Base-by-base conservation (phyloP, 2,329 filamentous ascomycete species). In the Alternaria triticimaculans region DNA sequence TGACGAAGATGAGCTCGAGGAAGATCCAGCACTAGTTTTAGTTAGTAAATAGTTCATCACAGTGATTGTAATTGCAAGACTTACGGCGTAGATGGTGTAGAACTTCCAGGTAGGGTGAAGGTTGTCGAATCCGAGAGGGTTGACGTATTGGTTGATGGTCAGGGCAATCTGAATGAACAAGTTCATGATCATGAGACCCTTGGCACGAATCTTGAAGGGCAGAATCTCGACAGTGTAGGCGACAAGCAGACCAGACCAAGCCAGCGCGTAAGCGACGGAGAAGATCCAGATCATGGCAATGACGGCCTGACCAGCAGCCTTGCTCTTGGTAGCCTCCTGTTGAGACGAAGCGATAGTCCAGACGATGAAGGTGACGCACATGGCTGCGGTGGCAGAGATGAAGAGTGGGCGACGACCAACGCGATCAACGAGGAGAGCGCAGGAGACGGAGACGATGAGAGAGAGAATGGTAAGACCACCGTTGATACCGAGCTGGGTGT, bases 21-120 rank as follows among this genome's bases (percentile, higher is more conserved):
- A 85, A 81, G 74, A 90, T 86, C 88, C 88, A 90, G 59, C 88
- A 76, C 69, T 78, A 30, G 18, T 6, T 15, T 15, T 20, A 25
- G 30, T 74, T 50, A 75, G 70, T 18, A 46, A 23, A 20, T 33
- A 6, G 5, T 50, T 11, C 33, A 33, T 15, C 28, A 2, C n/a
- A 54, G 15, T 15, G 21, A 5, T 1, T 9, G n/a, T 55, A 14
- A 14, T n/a, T 4, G 9, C 4, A 6, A 11, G 33, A 80, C 78
- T 79, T 79, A 83, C 82, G 21, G 87, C 87, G 79, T 90, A 90
- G 80, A 89, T 88, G 49, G 89, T 82, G 83, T 88, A 90, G 60
- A 90, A 86, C 78, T 90, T 85, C 87, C 88, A 90, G 23, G 69
- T 73, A 3, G 75, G 76, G 78, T 89, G 85, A 49, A 90, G 80